Evolutionary conservation across 2,329 filamentous ascomycete genomes (phyloP).

Genomic region (Myriosclerotinia curreyana): DNA sequence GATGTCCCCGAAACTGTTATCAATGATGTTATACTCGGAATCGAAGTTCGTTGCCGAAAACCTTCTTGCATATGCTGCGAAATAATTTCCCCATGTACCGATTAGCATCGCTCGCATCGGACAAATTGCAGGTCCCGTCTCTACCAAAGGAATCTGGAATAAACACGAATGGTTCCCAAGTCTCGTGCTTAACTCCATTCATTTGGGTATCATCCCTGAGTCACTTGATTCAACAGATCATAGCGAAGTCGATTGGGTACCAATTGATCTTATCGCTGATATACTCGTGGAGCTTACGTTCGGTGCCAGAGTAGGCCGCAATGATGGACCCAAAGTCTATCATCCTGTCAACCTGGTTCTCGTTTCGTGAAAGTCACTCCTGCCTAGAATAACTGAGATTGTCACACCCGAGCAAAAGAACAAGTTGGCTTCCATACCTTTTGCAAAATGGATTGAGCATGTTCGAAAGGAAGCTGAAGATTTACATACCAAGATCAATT

Average conservation of each 20-base stretch:
- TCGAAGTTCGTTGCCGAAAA: constrained; percentile 35
- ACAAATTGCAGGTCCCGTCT: constrained; percentile 44
- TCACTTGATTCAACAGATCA: not conserved
- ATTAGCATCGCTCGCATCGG: constrained; percentile 47
- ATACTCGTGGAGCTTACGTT: constrained; percentile 6
- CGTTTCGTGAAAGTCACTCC: not conserved
- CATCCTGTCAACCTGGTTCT: constrained; percentile 1
- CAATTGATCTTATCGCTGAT: not conserved
- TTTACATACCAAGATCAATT: not conserved
- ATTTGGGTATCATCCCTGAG: constrained; percentile 3
- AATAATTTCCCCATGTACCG: constrained; percentile 34
- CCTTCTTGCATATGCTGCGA: constrained; percentile 44
- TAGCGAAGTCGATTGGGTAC: constrained; percentile 3
- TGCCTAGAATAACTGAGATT: not conserved
- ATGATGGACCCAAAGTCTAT: not conserved
- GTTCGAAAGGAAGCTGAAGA: not conserved
- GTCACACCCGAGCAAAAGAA: not conserved
- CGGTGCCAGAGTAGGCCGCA: too few relatives aligned
- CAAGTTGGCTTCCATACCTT: not conserved
- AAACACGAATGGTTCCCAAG: constrained; percentile 5
- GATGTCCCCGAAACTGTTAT: constrained; percentile 30
- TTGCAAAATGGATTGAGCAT: not conserved
- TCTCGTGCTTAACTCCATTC: constrained; percentile 3
- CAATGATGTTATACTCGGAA: constrained; percentile 27
- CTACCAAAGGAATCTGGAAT: not conserved